A percentile compares a stretch with the other conserved stretches of the same genome.
Evolutionary conservation across 1,284 basidiomycete species (phyloP).

Genomic region (Chalciporus sp.): DNA sequence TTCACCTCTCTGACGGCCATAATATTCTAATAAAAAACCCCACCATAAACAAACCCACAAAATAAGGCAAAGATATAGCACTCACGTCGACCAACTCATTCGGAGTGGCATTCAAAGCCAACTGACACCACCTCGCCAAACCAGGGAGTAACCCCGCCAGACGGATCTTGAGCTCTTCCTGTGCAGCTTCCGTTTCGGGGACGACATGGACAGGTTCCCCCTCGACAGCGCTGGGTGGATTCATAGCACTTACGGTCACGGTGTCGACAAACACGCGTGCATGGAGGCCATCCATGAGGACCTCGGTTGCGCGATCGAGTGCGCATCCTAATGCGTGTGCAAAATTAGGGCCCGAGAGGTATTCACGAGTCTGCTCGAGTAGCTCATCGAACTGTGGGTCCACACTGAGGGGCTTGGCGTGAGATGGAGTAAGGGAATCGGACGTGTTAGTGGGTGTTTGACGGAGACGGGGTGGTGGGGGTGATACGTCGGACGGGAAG

Average conservation of each 20-base stretch:
- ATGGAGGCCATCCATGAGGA: slow-evolving; percentile 56
- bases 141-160: slow-evolving; percentile 80
- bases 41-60: neutral
- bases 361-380: slow-evolving; percentile 67
- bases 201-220: neutral
- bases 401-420: slow-evolving; percentile 25
- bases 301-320: slow-evolving; percentile 67
- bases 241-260: slow-evolving; percentile 25
- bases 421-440: slow-evolving; percentile 27
- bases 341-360: slow-evolving; percentile 73
- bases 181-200: slow-evolving; percentile 1
- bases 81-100: slow-evolving; percentile 86
- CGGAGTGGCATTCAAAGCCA: slow-evolving; percentile 71
- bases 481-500: slow-evolving; percentile 7
- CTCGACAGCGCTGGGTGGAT: slow-evolving; percentile 18
- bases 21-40: slow-evolving; percentile 35
- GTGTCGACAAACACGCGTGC: slow-evolving; percentile 52
- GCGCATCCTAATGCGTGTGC: slow-evolving; percentile 63
- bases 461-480: neutral
- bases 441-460: neutral
- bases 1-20: slow-evolving; percentile 46
- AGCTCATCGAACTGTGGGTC: slow-evolving; percentile 64
- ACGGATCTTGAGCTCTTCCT: slow-evolving; percentile 54
- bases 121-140: slow-evolving; percentile 73
- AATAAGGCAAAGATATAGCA: slow-evolving; percentile 5